Percentiles rank a stretch among this genome's conserved stretches.
Conservation (phyloP, 1,139 yeast species). For the Magnusiomyces paraingens region DNA sequence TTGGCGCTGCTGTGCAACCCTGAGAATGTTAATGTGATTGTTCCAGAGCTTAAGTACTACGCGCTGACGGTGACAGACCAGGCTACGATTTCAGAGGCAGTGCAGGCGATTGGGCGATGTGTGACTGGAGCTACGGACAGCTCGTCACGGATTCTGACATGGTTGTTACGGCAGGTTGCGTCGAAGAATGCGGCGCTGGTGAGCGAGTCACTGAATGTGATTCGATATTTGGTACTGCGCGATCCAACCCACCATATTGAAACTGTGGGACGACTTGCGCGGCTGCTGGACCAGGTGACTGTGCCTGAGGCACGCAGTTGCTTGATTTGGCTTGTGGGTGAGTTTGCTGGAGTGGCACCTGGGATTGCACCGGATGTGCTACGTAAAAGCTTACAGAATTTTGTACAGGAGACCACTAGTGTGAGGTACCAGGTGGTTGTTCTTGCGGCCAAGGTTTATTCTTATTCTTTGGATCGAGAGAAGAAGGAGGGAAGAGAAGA, state of each 20-base stretch:
- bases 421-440: slow-evolving; percentile 70
- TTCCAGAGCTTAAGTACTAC: slow-evolving; percentile 65
- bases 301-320: slow-evolving; percentile 60
- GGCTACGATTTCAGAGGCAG: slow-evolving; percentile 45
- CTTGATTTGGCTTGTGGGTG: slow-evolving; percentile 88
- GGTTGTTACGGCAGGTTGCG: slow-evolving; percentile 43
- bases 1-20: slow-evolving; percentile 53
- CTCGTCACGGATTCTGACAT: slow-evolving; percentile 30
- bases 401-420: slow-evolving; percentile 46
- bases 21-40: slow-evolving; percentile 44
- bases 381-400: slow-evolving; percentile 49
- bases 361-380: slow-evolving; percentile 72
- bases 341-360: slow-evolving; percentile 48
- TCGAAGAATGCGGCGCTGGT: slow-evolving; percentile 33
- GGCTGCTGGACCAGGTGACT: slow-evolving; percentile 21
- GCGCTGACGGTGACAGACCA: slow-evolving; percentile 41
- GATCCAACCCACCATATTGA: slow-evolving; percentile 41
- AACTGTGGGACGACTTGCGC: slow-evolving; percentile 40
- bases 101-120: slow-evolving; percentile 52
- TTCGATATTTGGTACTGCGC: slow-evolving; percentile 67
- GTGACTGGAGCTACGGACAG: slow-evolving; percentile 37
- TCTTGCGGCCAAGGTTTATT: slow-evolving; percentile 66
- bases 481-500: slow-evolving; percentile 14
- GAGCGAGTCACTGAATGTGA: slow-evolving; percentile 58
- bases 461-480: slow-evolving; percentile 44